Evolutionary conservation across 2,329 filamentous ascomycete genomes (phyloP), one percentile per base, ranked within the genome.

Genomic region (Xylariaceae sp.): DNA sequence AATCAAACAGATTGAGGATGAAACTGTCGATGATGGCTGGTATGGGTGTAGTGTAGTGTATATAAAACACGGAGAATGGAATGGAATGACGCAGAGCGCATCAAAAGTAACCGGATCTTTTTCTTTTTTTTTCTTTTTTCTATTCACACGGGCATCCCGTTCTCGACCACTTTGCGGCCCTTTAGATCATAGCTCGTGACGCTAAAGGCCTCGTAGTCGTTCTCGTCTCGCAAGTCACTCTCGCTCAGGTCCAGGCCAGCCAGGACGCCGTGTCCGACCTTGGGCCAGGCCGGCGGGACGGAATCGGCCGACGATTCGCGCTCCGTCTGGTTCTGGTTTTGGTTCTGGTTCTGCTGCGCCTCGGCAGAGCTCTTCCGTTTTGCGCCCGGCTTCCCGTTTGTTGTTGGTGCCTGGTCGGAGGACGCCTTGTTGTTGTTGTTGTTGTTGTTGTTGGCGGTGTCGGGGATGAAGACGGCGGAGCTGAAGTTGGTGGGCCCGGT

Each of bases 151-250:
- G 48, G 23, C 48, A 52, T 56, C 8, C 60, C 61, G 18, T 58
- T 57, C 44, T 57, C 59, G 36, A 50, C 41, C 3, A 59, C 34
- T 40, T 58, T 58, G 31, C 49, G 51, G 11, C 59, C 60, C 16
- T 51, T 53, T 4, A 26, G 13, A 23, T 63, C 56, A 27, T 62
- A 65, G 1, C 59, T 53, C 3, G 57, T 52, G 31, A 61, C 53
- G 32, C 61, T 64, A 41, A 64, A 65, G 3, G 57, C 52, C 29
- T 57, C 56, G 33, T 52, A 57, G 35, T 64, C 62, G 17, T 59
- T 52, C 3, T 55, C 47, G 17, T 59, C 59, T 12, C 47, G 43
- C 12, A 60, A 31, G 26, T 59, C 57, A 2, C 54, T 52, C 35
- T 55, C 50, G 12, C 59, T 50, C 31, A 60, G 41, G 5, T 58